phyloP scores from a whole-genome alignment of 306 rosid species.

The apple (Malus domestica) region DNA sequence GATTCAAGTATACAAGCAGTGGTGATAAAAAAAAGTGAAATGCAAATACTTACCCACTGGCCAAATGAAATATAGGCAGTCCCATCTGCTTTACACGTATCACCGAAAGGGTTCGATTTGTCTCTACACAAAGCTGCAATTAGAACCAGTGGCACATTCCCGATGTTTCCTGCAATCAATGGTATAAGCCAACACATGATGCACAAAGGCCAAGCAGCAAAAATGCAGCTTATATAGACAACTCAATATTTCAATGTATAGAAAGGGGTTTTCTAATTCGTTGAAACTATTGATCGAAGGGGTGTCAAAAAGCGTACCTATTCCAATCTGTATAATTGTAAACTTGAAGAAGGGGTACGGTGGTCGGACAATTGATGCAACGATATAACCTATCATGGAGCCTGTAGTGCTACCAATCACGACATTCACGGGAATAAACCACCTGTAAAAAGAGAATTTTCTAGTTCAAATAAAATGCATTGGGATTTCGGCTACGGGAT shows the following conservation, averaged over 20 bases:
- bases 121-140: conserved; percentile 89
- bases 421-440: conserved; percentile 94
- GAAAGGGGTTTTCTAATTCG: no score
- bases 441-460: conserved; percentile 46
- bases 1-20: not conserved
- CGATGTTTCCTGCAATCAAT: conserved; percentile 75
- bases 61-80: conserved; percentile 96
- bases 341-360: conserved; percentile 96
- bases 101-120: conserved; percentile 74
- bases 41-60: conserved; percentile 79
- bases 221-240: not conserved
- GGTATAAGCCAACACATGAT: not conserved
- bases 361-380: conserved; percentile 66
- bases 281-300: not conserved
- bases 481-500: not conserved
- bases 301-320: conserved; percentile 46
- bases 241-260: not conserved
- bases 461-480: not conserved
- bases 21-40: conserved; percentile 9
- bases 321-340: conserved; percentile 78
- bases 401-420: conserved; percentile 61
- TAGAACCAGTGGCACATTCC: conserved; percentile 95
- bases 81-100: conserved; percentile 78
- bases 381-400: conserved; percentile 75
- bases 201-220: not conserved